Evolutionary conservation across 176 grass and related monocot species (phyloP), one percentile per base, ranked within the genome.

Genomic region (Ananas comosus): DNA sequence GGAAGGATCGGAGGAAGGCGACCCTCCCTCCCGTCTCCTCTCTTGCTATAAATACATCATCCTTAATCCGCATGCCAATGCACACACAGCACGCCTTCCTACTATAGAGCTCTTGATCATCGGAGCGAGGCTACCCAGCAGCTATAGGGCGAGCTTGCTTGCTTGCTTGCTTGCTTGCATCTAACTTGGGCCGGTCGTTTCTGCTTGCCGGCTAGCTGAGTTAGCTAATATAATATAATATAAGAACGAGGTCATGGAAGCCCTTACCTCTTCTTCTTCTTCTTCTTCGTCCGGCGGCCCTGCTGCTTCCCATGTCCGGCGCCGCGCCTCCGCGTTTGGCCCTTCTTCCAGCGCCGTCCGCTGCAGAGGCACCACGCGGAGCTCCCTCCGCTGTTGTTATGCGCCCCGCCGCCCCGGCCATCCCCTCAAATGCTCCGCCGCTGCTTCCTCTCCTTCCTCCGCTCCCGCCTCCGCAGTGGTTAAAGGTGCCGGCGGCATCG

Each of bases 241-340:
- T 42, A 42, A 42, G 33, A 48, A 8, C 48, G 16, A 70, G 51
- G 4, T 19, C 48, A 70, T 70, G 68, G 47, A 53, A 70, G 68
- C 68, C 51, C 68, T 70, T 50, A 12, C 68, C 33, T 51, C 47
- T 51, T 19, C 49, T 50, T 22, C 7, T 50, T 22, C 7, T 23
- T 23, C 22, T 70, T 14, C 33, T 42, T 42, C 33, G 5, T 42
- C 33, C 33, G 33, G 33, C 33, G 5, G 47, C 68, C 42, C 52
- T 50, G 68, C 50, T 47, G 9, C 47, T 70, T 48, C 48, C 18
- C 25, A 49, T 85, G 63, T 72, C 79, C 50, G 75, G 74, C 67
- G 48, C 14, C 3, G 47, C 50, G 33, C 85, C 86, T 64, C 66
- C 75, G 4, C 72, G 79, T 21, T 76, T 79, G 12, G 75, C 48